Conservation (phyloP, 2,329 filamentous ascomycete species). For the Scytalidium lignicola region DNA sequence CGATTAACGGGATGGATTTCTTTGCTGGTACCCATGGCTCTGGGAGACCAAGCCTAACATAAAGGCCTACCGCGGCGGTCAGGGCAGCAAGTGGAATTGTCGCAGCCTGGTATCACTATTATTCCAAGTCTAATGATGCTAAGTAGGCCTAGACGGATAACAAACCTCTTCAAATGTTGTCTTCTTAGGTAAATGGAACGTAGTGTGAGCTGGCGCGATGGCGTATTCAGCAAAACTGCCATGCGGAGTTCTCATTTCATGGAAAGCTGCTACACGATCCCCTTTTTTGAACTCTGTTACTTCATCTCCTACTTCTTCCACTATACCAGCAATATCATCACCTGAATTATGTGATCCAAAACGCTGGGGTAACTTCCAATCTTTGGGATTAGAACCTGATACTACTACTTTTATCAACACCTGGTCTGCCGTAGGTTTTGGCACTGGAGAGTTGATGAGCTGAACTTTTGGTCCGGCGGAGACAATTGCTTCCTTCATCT, state of each 20-base stretch:
- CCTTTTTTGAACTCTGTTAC: slow-evolving; percentile 39
- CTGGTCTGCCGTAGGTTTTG: slow-evolving; percentile 25
- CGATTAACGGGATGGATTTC: slow-evolving; percentile 15
- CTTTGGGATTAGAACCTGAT: slow-evolving; percentile 27
- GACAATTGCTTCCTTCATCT: slow-evolving; percentile 28
- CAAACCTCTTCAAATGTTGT: slow-evolving; percentile 25
- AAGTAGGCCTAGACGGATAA: slow-evolving; percentile 32
- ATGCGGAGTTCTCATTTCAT: slow-evolving; percentile 43
- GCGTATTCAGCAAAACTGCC: slow-evolving; percentile 60
- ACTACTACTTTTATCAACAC: slow-evolving; percentile 27
- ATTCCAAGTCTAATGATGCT: slow-evolving; percentile 10
- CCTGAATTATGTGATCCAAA: slow-evolving; percentile 20
- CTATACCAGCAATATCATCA: slow-evolving; percentile 33
- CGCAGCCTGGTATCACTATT: slow-evolving; percentile 39
- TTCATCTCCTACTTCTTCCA: slow-evolving; percentile 42
- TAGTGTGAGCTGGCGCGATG: slow-evolving; percentile 48
- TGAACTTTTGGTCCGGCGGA: slow-evolving; percentile 20
- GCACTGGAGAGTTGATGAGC: slow-evolving; percentile 24
- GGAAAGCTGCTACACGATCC: slow-evolving; percentile 44
- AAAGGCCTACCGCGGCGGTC: slow-evolving; percentile 37
- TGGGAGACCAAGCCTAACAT: slow-evolving; percentile 32
- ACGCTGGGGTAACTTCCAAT: slow-evolving; percentile 23
- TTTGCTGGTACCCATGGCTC: slow-evolving; percentile 29
- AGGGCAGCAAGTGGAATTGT: slow-evolving; percentile 39
- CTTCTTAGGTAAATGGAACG: slow-evolving; percentile 36